Percentiles rank a stretch among this genome's conserved stretches.
Conservation (phyloP, 2,329 filamentous ascomycete genomes). For the Aspergillus sclerotialis region DNA sequence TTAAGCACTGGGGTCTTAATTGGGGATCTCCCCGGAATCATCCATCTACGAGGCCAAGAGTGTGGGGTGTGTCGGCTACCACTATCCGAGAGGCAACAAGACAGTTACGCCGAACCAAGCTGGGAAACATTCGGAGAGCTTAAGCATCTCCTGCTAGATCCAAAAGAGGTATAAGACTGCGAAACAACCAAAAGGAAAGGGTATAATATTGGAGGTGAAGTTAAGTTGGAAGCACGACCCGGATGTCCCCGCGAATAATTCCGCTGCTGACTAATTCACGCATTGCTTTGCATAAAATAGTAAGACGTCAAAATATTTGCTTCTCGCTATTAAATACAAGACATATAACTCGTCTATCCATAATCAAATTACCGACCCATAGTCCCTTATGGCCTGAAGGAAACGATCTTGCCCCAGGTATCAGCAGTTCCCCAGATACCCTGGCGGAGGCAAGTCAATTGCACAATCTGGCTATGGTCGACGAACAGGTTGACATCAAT, state of each 20-base stretch:
- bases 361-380: neutral
- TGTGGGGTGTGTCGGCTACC: too few relatives aligned
- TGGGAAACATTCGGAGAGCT: neutral
- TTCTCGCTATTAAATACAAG: neutral
- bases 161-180: neutral
- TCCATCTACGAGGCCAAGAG: too few relatives aligned
- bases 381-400: slow-evolving; percentile 21
- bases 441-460: slow-evolving; percentile 44
- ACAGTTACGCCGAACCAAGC: too few relatives aligned
- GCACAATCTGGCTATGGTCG: slow-evolving; percentile 53
- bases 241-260: neutral
- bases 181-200: neutral
- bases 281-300: neutral
- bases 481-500: slow-evolving; percentile 53
- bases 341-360: too few relatives aligned
- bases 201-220: neutral
- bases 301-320: neutral
- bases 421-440: slow-evolving; percentile 53
- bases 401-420: slow-evolving; percentile 48
- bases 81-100: too few relatives aligned
- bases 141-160: neutral
- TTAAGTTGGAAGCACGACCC: neutral
- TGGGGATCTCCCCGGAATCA: too few relatives aligned
- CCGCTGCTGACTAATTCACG: neutral
- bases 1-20: too few relatives aligned